A percentile compares a stretch with the other conserved stretches of the same genome.
Conservation (phyloP, 163 green algal species). For the Chlorella variabilis region DNA sequence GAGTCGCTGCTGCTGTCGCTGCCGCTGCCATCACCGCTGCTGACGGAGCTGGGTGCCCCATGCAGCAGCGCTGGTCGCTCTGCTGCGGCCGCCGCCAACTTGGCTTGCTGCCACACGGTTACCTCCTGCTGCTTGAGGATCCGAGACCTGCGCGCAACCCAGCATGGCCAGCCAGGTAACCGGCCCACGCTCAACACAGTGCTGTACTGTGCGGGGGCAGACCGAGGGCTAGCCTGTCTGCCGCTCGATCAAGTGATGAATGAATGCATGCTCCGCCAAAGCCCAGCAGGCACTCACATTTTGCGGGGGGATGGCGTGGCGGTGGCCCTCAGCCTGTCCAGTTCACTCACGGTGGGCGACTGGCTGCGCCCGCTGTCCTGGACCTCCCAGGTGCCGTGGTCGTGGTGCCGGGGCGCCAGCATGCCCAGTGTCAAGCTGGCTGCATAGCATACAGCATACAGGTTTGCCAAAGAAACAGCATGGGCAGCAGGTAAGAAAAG, state of each 20-base stretch:
- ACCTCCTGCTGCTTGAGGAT: slow-evolving; percentile 19
- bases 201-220: too few relatives aligned
- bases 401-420: neutral
- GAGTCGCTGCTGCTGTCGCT: neutral
- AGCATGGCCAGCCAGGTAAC: neutral
- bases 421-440: slow-evolving; percentile 15
- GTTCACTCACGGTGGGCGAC: neutral
- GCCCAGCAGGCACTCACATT: neutral
- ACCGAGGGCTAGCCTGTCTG: too few relatives aligned
- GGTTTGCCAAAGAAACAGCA: too few relatives aligned
- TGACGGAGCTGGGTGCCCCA: too few relatives aligned
- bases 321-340: neutral
- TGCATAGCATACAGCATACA: too few relatives aligned
- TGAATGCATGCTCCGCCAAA: too few relatives aligned
- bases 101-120: neutral
- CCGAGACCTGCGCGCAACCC: neutral
- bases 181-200: neutral
- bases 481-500: neutral
- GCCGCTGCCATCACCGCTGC: slow-evolving; percentile 18
- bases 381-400: neutral
- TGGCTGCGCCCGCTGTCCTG: neutral
- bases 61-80: neutral
- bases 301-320: slow-evolving; percentile 7
- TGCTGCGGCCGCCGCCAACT: slow-evolving; percentile 6
- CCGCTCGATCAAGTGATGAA: too few relatives aligned